A percentile compares a stretch with the other conserved stretches of the same genome.
These are phyloP conservation scores for Backusella westeae DNA, from an alignment of 192 early-diverging fungal species.

Conservation along the genomic window DNA sequence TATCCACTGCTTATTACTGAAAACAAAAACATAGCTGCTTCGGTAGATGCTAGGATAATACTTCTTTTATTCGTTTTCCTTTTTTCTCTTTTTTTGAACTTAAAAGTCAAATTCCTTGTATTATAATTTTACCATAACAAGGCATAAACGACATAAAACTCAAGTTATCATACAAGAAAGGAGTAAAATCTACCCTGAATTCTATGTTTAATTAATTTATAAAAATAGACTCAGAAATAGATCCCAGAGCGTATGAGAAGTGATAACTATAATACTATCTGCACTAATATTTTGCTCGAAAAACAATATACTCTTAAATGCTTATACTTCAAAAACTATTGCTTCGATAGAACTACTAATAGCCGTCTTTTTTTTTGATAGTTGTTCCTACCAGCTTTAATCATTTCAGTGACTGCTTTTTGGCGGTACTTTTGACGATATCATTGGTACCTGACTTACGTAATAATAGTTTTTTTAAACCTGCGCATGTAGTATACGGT, in stretches of 20 bases:
- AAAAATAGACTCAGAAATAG: not conserved
- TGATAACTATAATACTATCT: not conserved
- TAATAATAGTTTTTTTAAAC: no score
- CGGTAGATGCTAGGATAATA: not conserved
- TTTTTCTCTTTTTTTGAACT: not conserved
- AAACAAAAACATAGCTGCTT: not conserved
- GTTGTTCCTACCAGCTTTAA: no score
- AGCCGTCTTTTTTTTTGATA: no score
- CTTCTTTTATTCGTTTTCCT: not conserved
- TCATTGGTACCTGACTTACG: no score
- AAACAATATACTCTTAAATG: no score
- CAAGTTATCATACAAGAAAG: not conserved
- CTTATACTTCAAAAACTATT: no score
- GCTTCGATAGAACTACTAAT: no score
- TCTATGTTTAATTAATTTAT: not conserved
- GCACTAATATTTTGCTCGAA: no score
- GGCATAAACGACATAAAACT: not conserved
- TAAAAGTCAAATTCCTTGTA: not conserved
- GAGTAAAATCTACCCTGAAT: not conserved
- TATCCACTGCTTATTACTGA: no score
- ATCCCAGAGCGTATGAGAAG: not conserved
- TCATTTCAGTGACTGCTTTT: no score
- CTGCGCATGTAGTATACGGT: no score
- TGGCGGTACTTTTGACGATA: no score
- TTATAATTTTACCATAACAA: not conserved